Percentiles rank a stretch among this genome's conserved stretches.
Conservation (phyloP, 1,284 basidiomycete genomes). For the Ustilago tritici region DNA sequence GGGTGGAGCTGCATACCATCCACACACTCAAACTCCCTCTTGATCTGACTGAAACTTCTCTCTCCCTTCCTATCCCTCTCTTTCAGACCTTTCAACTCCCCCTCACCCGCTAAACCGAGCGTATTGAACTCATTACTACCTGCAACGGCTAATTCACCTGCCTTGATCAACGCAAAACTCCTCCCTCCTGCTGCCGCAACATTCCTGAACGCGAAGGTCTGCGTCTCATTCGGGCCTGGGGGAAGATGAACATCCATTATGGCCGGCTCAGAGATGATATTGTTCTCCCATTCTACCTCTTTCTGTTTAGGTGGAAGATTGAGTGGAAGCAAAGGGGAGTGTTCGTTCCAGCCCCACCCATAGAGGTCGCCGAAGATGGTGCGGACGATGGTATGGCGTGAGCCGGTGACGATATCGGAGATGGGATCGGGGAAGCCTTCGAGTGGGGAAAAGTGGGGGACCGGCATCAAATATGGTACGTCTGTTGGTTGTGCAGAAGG, state of each 20-base stretch:
- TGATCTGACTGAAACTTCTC: slow-evolving; percentile 33
- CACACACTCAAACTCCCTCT: slow-evolving; percentile 24
- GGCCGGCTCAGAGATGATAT: slow-evolving; percentile 21
- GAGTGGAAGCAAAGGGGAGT: slow-evolving; percentile 16
- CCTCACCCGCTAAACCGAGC: slow-evolving; percentile 6
- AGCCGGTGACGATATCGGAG: slow-evolving; percentile 7
- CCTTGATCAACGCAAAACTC: slow-evolving; percentile 6
- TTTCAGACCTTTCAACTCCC: slow-evolving; percentile 5
- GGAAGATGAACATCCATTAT: slow-evolving; percentile 6
- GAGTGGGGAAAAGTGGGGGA: slow-evolving; percentile 16
- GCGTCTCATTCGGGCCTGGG: not conserved
- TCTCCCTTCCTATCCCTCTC: slow-evolving; percentile 3
- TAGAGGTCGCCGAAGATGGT: slow-evolving; percentile 30
- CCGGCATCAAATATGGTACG: slow-evolving; percentile 15
- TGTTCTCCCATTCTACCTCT: not conserved
- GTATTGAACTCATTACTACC: slow-evolving; percentile 21
- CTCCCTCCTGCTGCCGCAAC: slow-evolving; percentile 13
- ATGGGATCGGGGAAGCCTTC: slow-evolving; percentile 6
- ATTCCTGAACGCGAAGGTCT: not conserved
- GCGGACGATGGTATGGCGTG: slow-evolving; percentile 25
- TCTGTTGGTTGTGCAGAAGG: slow-evolving; percentile 3
- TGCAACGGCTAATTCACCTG: slow-evolving; percentile 11
- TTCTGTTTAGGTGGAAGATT: not conserved
- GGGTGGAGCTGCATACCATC: slow-evolving; percentile 30
- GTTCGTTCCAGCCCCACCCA: slow-evolving; percentile 50